A percentile compares a stretch with the other conserved stretches of the same genome.
Evolutionary conservation across 805 yeast genomes (phyloP).

Genomic region (Brettanomyces bruxellensis): DNA sequence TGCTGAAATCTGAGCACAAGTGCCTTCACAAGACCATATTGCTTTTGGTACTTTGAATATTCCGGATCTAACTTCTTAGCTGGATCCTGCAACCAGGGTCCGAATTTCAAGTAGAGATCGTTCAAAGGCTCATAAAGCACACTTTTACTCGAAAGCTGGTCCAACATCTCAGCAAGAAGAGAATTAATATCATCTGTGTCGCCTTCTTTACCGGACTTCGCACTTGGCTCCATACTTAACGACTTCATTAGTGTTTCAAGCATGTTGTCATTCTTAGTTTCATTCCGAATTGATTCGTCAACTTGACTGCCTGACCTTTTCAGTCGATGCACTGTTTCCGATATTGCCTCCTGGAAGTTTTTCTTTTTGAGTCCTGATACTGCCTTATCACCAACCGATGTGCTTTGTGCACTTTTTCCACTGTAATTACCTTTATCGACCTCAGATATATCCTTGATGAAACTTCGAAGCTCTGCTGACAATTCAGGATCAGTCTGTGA

Average conservation of each 20-base stretch:
- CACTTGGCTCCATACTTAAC: slow-evolving; percentile 33
- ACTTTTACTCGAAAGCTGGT: slow-evolving; percentile 75
- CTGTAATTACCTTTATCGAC: slow-evolving; percentile 16
- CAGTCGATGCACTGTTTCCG: slow-evolving; percentile 71
- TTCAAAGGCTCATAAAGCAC: slow-evolving; percentile 83
- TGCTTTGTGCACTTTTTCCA: neutral
- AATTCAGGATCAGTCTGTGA: slow-evolving; percentile 19
- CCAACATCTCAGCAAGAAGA: slow-evolving; percentile 63
- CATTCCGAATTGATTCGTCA: slow-evolving; percentile 39
- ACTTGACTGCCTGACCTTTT: slow-evolving; percentile 68
- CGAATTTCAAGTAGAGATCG: slow-evolving; percentile 66
- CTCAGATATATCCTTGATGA: slow-evolving; percentile 15
- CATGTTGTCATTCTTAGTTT: slow-evolving; percentile 34
- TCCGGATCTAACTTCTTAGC: slow-evolving; percentile 31
- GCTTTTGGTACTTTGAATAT: slow-evolving; percentile 46
- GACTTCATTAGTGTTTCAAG: slow-evolving; percentile 60
- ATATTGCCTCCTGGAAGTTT: slow-evolving; percentile 64
- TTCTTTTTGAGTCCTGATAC: neutral
- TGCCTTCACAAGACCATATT: slow-evolving; percentile 49
- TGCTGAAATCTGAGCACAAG: slow-evolving; percentile 63
- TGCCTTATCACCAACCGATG: slow-evolving; percentile 3
- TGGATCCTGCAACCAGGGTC: slow-evolving; percentile 51
- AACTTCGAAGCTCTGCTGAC: slow-evolving; percentile 15
- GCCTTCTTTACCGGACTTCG: slow-evolving; percentile 17
- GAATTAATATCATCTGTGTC: slow-evolving; percentile 34